Evolutionary conservation across 352 stramenopile genomes (phyloP), one percentile per base, ranked within the genome.

Genomic region (Phytophthora palmivora): DNA sequence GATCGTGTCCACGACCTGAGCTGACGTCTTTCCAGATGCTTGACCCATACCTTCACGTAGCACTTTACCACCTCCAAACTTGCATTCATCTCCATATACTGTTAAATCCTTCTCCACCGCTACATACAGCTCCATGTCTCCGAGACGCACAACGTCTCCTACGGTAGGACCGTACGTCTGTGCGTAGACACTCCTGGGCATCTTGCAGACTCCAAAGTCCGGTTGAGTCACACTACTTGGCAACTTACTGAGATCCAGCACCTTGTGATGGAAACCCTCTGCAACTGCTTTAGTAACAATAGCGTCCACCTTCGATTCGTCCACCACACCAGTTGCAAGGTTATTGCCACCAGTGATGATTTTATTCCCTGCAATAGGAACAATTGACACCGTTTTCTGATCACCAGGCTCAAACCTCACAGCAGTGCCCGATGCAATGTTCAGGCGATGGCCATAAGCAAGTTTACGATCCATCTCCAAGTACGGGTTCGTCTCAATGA

Each of bases 401-500:
- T 99, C 96, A 6, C 96, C 96, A 0, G 97, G 96, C 79, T 99
- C 97, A 64, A 99, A 99, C 26, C 97, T 86, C 22, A 99, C 93
- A 12, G 92, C 91, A 8, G 92, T 94, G 8, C 95, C 95, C 2
- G 84, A 91, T 18, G 94, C 84, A 58, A 99, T 97, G 79, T 99
- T 98, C 1, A 99, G 76, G 4, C 96, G 86, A 58, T 93, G 85
- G n/a, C 96, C 96, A 67, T 98, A 97, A 6, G 94, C 84, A 8
- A 84, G 55, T 43, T 79, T 80, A 8, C 97, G 91, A 70, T 99
- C 95, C 80, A 99, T 98, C 42, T 90, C 75, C n/a, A 99, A 74
- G 49, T 92, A 91, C 57, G 86, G 84, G 71, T 99, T 99, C 42
- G 92, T 91, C 78, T 99, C 97, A 19, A 98, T 88, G 70, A 99